These are phyloP conservation scores for Suhomyces chickasaworum DNA, from an alignment of 1,139 yeast genomes.

Conservation along the genomic window DNA sequence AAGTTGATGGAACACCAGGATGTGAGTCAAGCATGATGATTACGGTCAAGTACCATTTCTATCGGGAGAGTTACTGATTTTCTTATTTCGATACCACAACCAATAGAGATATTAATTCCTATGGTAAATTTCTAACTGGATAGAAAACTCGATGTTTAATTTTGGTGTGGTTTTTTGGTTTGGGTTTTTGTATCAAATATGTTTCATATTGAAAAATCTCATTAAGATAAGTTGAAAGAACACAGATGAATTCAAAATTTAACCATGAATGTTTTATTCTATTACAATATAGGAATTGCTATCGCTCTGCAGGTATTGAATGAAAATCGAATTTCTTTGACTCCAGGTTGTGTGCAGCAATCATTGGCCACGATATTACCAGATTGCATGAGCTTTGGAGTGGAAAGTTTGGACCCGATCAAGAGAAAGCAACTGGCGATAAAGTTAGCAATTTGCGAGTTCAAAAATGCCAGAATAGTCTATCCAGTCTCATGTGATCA, in stretches of 20 bases:
- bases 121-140: no score
- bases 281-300: no score
- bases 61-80: no score
- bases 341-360: constrained; percentile 24
- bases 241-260: no score
- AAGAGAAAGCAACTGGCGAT: constrained; percentile 46
- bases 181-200: not conserved
- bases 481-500: constrained; percentile 38
- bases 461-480: constrained; percentile 42
- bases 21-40: not conserved
- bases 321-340: not conserved
- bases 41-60: no score
- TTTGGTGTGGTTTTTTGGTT: no score
- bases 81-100: no score
- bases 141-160: no score
- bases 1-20: not conserved
- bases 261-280: no score
- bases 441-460: constrained; percentile 56
- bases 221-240: no score
- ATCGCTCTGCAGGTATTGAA: not conserved
- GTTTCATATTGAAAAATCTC: not conserved
- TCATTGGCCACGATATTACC: constrained; percentile 32
- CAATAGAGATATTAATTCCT: no score
- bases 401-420: constrained; percentile 32
- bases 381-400: constrained; percentile 32